A percentile compares a stretch with the other conserved stretches of the same genome.
Evolutionary conservation across 371 early-diverging fungal species (phyloP).

Genomic region (Batkoa obscura): DNA sequence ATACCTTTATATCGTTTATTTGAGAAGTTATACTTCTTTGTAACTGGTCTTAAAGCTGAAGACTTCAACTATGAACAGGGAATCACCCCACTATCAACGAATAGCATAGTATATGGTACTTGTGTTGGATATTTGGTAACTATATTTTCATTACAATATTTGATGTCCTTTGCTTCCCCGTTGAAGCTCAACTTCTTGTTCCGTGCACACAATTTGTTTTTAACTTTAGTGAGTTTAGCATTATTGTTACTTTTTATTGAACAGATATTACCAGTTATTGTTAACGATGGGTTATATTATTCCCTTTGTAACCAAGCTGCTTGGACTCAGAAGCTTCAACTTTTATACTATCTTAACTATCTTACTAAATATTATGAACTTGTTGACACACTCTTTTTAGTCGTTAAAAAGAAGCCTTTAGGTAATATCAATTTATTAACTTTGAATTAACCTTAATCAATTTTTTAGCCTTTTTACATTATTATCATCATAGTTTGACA

Average conservation of each 20-base stretch:
- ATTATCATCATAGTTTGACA: constrained; percentile 80
- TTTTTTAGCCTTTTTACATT: constrained; percentile 23
- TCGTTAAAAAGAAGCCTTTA: constrained; percentile 48
- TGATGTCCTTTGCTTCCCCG: constrained; percentile 38
- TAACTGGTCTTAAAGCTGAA: constrained; percentile 22
- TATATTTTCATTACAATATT: constrained; percentile 47
- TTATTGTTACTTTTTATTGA: constrained; percentile 46
- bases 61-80: constrained; percentile 33
- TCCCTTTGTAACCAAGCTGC: constrained; percentile 42
- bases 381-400: constrained; percentile 49
- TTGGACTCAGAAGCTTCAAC: constrained; percentile 53
- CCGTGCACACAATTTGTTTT: constrained; percentile 51
- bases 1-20: constrained; percentile 27
- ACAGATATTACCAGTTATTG: constrained; percentile 41
- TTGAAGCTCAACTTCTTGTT: constrained; percentile 41
- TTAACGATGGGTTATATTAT: constrained; percentile 38
- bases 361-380: constrained; percentile 75
- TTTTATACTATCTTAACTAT: constrained; percentile 69
- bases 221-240: constrained; percentile 39
- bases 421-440: constrained; percentile 11
- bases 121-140: constrained; percentile 38
- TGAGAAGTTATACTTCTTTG: constrained; percentile 20
- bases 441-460: constrained; percentile 13
- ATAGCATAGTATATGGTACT: constrained; percentile 21
- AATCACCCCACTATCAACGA: constrained; percentile 44